A percentile compares a stretch with the other conserved stretches of the same genome.
Evolutionary conservation across 2,329 filamentous ascomycete species (phyloP).

Genomic region (Pseudogymnoascus pannorum): DNA sequence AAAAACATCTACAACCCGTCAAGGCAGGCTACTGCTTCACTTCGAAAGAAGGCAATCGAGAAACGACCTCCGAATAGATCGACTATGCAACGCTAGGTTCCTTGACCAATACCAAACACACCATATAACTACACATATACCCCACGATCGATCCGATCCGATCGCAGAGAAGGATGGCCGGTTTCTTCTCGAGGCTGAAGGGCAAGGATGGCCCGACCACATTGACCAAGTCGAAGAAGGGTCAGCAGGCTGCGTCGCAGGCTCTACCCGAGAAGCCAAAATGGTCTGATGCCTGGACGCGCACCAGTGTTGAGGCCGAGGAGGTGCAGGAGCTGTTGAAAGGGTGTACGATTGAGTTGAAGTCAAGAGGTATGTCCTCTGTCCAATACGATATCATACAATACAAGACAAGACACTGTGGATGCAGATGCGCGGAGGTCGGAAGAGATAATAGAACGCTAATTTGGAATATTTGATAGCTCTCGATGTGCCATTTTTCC

Average conservation of each 20-base stretch:
- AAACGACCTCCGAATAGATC: not conserved
- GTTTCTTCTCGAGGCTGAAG: slow-evolving; percentile 42
- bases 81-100: slow-evolving; percentile 4
- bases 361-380: slow-evolving; percentile 69
- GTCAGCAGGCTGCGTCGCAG: slow-evolving; percentile 44
- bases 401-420: not conserved
- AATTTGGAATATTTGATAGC: slow-evolving; percentile 41
- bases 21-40: not conserved
- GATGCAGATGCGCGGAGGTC: not conserved
- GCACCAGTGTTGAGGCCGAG: slow-evolving; percentile 74
- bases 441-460: not conserved
- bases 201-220: slow-evolving; percentile 60
- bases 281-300: slow-evolving; percentile 84
- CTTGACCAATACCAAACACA: not conserved
- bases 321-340: slow-evolving; percentile 84
- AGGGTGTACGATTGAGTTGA: slow-evolving; percentile 83
- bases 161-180: slow-evolving; percentile 20
- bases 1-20: not conserved
- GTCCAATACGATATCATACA: not conserved
- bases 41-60: not conserved
- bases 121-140: too few relatives aligned
- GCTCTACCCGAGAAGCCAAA: slow-evolving; percentile 59
- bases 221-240: slow-evolving; percentile 56
- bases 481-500: slow-evolving; percentile 83
- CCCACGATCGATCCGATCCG: not conserved